Conservation (phyloP, 768 basidiomycete species). For the Mycena sanguinolenta region DNA sequence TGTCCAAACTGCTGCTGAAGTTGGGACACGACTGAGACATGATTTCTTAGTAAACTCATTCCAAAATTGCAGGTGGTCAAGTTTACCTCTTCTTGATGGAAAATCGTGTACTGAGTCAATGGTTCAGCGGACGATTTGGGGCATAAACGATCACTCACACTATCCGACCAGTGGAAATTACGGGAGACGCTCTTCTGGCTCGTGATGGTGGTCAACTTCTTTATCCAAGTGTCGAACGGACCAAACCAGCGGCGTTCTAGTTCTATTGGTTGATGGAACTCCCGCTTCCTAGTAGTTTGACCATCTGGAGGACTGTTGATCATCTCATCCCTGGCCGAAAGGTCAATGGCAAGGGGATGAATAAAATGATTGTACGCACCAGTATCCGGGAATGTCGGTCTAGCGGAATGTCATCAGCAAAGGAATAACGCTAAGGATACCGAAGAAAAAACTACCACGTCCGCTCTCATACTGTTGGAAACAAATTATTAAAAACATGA, state of each 20-base stretch:
- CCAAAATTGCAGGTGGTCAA: background rate
- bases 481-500: background rate
- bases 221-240: constrained; percentile 38
- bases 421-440: background rate
- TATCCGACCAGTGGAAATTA: constrained; percentile 38
- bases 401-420: background rate
- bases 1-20: constrained; percentile 39
- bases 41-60: background rate
- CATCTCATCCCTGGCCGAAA: constrained; percentile 26
- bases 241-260: constrained; percentile 42
- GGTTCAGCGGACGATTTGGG: no score
- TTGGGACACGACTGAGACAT: constrained; percentile 37
- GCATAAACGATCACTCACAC: no score
- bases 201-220: constrained; percentile 37
- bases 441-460: constrained; percentile 17
- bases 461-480: constrained; percentile 19
- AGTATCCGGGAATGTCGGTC: constrained; percentile 34
- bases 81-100: constrained; percentile 36
- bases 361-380: constrained; percentile 23
- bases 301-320: no score
- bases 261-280: no score
- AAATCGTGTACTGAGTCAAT: constrained; percentile 43
- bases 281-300: no score
- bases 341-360: constrained; percentile 27
- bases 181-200: constrained; percentile 15